A percentile compares a stretch with the other conserved stretches of the same genome.
These are phyloP conservation scores for Dictyostelium intermedium DNA, from an alignment of 78 protist genomes.

Conservation along the genomic window DNA sequence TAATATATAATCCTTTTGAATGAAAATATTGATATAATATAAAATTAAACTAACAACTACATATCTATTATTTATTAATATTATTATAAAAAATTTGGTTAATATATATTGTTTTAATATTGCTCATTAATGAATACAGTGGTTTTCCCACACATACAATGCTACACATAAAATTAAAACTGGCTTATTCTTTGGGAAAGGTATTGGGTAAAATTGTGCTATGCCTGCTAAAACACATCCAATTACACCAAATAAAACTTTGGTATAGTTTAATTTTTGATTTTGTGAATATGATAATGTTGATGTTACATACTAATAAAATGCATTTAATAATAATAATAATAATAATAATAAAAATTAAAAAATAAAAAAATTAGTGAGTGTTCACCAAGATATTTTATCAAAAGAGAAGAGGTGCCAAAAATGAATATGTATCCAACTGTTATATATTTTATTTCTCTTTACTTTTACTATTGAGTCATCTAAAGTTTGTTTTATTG, in stretches of 20 bases:
- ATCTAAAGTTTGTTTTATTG: constrained; percentile 66
- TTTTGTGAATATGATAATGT: constrained; percentile 15
- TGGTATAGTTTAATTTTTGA: constrained; percentile 40
- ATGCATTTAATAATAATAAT: no score
- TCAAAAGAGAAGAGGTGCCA: no score
- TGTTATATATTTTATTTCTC: background rate
- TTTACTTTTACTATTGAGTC: constrained; percentile 58
- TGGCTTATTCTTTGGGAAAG: constrained; percentile 79
- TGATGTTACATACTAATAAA: constrained; percentile 42
- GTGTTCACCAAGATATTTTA: no score
- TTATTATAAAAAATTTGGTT: background rate
- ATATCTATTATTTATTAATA: constrained; percentile 15
- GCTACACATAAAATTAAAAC: constrained; percentile 57
- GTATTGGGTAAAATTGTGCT: constrained; percentile 72
- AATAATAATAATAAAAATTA: no score
- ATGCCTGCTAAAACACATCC: constrained; percentile 55
- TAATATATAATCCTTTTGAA: constrained; percentile 57
- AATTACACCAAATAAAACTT: constrained; percentile 41
- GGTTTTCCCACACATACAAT: constrained; percentile 46
- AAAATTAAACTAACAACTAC: constrained; percentile 7
- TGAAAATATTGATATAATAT: constrained; percentile 47
- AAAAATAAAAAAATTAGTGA: background rate
- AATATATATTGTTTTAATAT: background rate
- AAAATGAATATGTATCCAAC: no score
- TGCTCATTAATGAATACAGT: no score